These are phyloP conservation scores for Sodiomyces alkalinus DNA, from an alignment of 2,329 filamentous ascomycete genomes.

Conservation along the genomic window DNA sequence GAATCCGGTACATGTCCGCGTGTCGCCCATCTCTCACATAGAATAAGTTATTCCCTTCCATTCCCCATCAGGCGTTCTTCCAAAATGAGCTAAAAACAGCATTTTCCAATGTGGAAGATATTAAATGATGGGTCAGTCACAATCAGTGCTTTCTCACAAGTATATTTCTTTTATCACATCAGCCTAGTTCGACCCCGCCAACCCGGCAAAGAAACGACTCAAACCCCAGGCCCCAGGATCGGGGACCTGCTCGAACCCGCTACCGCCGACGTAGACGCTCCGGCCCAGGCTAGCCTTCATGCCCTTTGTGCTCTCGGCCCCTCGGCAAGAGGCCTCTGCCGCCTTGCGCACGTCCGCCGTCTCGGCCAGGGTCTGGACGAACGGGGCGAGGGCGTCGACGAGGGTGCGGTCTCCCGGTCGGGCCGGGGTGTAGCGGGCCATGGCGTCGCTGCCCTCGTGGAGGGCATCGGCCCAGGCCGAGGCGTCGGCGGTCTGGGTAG, in stretches of 20 bases:
- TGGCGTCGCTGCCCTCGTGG: conserved; percentile 47
- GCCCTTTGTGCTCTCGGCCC: conserved; percentile 71
- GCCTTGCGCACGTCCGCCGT: conserved; percentile 56
- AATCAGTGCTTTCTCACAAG: too few relatives aligned
- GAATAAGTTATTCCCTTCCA: too few relatives aligned
- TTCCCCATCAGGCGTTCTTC: too few relatives aligned
- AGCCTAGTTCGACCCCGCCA: too few relatives aligned
- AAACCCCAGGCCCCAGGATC: conserved; percentile 59
- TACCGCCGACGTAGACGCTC: conserved; percentile 63
- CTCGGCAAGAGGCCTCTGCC: conserved; percentile 58
- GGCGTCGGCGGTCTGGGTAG: conserved; percentile 1
- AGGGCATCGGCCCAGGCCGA: conserved; percentile 3
- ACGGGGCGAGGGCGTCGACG: conserved; percentile 53
- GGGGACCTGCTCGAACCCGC: conserved; percentile 30
- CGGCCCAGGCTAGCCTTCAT: conserved; percentile 84
- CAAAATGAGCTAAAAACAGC: too few relatives aligned
- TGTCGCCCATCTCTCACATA: too few relatives aligned
- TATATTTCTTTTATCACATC: too few relatives aligned
- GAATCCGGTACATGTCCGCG: too few relatives aligned
- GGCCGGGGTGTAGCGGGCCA: conserved; percentile 19
- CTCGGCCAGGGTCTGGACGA: conserved; percentile 55
- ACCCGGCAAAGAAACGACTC: conserved; percentile 64
- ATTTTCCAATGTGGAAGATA: too few relatives aligned
- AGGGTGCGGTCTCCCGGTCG: conserved; percentile 3
- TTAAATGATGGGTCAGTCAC: too few relatives aligned